phyloP scores from a whole-genome alignment of 805 yeast genomes.

The Lipomyces sp. region DNA sequence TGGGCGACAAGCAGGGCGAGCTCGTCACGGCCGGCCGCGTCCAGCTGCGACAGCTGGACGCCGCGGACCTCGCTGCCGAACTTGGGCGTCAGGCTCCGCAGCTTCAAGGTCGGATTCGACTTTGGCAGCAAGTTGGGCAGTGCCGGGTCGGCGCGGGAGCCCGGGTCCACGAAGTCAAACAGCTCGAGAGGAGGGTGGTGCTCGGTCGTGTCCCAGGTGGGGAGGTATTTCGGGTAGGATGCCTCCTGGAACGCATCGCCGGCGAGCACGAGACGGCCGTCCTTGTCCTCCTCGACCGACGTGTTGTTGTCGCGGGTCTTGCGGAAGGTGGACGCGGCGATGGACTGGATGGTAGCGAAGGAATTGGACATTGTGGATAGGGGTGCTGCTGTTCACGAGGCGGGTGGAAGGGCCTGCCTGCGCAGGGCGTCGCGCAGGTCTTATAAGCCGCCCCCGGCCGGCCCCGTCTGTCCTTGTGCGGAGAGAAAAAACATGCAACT shows the following conservation, averaged over 20 bases:
- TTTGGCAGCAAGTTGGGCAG: constrained; percentile 49
- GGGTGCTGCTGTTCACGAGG: background rate
- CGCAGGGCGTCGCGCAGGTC: too few species aligned
- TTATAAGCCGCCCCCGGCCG: too few species aligned
- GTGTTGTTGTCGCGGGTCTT: constrained; percentile 23
- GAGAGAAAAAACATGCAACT: too few species aligned
- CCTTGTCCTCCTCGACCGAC: constrained; percentile 23
- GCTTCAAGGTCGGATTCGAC: constrained; percentile 34
- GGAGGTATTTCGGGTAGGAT: constrained; percentile 56
- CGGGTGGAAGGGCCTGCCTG: too few species aligned
- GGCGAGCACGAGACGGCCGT: constrained; percentile 26
- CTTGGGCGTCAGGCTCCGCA: constrained; percentile 56
- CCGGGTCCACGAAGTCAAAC: constrained; percentile 61
- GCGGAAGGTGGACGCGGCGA: constrained; percentile 33
- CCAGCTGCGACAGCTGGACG: constrained; percentile 56
- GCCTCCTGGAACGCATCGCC: constrained; percentile 29
- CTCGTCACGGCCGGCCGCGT: constrained; percentile 59
- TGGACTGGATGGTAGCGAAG: constrained; percentile 29
- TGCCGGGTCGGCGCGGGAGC: constrained; percentile 59
- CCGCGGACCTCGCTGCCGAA: constrained; percentile 66
- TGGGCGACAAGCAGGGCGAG: constrained; percentile 66
- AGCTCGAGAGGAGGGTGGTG: constrained; percentile 51
- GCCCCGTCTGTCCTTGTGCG: too few species aligned
- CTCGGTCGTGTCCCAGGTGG: constrained; percentile 64
- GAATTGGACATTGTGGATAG: constrained; percentile 22